Percentiles rank a stretch among this genome's conserved stretches.
phyloP scores from a whole-genome alignment of 805 yeast species.

The Kluyveromyces siamensis region DNA sequence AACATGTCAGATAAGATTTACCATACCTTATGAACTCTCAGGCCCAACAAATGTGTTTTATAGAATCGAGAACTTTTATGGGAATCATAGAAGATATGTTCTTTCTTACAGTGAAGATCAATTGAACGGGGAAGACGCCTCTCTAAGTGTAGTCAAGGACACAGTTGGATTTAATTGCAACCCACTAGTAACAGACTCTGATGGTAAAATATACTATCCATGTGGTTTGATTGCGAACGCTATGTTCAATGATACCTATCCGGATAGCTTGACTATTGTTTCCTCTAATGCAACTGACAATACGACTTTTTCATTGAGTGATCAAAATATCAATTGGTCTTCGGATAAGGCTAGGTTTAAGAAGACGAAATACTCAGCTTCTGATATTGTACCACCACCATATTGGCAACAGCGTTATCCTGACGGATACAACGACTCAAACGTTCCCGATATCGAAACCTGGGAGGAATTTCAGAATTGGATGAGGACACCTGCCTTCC shows the following conservation, averaged over 20 bases:
- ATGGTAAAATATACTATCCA: conserved; percentile 70
- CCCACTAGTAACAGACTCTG: conserved; percentile 45
- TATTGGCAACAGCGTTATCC: conserved; percentile 79
- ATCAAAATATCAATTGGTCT: conserved; percentile 73
- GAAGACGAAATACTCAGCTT: conserved; percentile 56
- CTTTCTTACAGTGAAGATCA: conserved; percentile 81
- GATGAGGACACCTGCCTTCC: conserved; percentile 86
- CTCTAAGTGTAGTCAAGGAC: conserved; percentile 41
- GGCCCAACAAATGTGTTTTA: conserved; percentile 74
- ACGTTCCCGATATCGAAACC: conserved; percentile 62
- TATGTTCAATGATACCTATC: conserved; percentile 78
- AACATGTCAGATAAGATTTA: conserved; percentile 66
- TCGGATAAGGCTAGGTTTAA: conserved; percentile 66
- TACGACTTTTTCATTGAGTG: conserved; percentile 31
- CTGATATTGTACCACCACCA: conserved; percentile 86
- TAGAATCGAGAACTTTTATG: conserved; percentile 79
- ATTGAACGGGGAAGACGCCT: conserved; percentile 64
- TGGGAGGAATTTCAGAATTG: conserved; percentile 91
- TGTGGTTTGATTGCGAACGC: conserved; percentile 96
- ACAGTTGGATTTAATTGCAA: conserved; percentile 47
- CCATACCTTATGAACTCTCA: conserved; percentile 59
- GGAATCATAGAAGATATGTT: conserved; percentile 92
- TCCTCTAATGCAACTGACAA: conserved; percentile 5
- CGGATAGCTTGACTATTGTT: conserved; percentile 27
- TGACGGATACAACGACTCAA: conserved; percentile 76